Conservation (phyloP, 192 early-diverging fungal species). For the Endogone sp. region DNA sequence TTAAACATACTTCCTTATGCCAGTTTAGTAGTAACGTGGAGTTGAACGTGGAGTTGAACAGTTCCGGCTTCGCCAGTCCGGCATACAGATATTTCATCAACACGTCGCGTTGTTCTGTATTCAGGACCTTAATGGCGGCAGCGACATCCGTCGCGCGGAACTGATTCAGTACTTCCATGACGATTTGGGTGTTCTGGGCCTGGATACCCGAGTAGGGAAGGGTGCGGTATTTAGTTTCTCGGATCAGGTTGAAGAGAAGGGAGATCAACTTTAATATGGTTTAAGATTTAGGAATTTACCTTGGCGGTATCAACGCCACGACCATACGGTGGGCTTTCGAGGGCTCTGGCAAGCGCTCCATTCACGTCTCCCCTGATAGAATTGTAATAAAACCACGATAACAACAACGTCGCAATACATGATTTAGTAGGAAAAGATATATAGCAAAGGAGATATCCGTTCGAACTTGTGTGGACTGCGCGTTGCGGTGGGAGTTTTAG, state of each 20-base stretch:
- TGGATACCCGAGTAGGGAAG: conserved; percentile 16
- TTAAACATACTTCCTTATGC: conserved; percentile 98
- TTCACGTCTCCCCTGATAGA: conserved; percentile 46
- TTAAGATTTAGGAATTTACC: conserved; percentile 47
- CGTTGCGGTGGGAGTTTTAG: no score
- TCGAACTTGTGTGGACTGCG: no score
- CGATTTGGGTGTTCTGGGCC: conserved; percentile 70
- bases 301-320: conserved; percentile 52
- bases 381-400: not conserved
- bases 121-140: conserved; percentile 54
- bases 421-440: no score
- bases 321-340: conserved; percentile 73
- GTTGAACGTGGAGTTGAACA: conserved; percentile 80
- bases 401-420: not conserved
- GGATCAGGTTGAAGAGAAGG: not conserved
- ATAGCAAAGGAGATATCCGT: no score
- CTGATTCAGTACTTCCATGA: conserved; percentile 78
- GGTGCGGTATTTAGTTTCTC: not conserved
- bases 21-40: conserved; percentile 81
- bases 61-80: conserved; percentile 81
- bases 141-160: conserved; percentile 68
- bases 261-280: not conserved
- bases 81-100: conserved; percentile 93
- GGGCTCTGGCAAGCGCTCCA: conserved; percentile 56
- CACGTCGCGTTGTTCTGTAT: conserved; percentile 63